These are phyloP conservation scores for Thymus mandschuricus DNA, from an alignment of 257 asterid species.

Conservation along the genomic window DNA sequence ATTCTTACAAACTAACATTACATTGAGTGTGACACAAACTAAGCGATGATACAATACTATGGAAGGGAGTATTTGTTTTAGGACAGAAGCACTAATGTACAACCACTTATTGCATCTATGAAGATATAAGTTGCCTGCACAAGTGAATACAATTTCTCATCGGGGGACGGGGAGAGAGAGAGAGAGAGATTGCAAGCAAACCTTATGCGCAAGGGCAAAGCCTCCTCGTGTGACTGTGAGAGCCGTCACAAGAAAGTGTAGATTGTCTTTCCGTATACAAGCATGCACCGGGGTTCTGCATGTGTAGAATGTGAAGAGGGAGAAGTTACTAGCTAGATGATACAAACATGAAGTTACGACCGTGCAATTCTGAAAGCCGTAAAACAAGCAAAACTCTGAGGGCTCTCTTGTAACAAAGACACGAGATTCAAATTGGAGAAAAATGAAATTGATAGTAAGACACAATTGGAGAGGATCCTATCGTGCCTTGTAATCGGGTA, in stretches of 20 bases:
- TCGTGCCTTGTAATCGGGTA: background rate
- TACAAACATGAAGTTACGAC: background rate
- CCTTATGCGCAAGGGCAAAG: constrained; percentile 78
- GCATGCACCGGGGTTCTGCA: constrained; percentile 79
- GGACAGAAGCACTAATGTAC: background rate
- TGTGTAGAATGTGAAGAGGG: constrained; percentile 23
- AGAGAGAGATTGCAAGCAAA: background rate
- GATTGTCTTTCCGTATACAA: constrained; percentile 58
- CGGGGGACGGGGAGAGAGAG: constrained; percentile 13
- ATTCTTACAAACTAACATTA: background rate
- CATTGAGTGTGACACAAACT: background rate
- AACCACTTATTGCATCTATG: constrained; percentile 9
- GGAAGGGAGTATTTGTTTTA: too few relatives aligned
- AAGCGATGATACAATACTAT: background rate
- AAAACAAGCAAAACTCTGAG: background rate
- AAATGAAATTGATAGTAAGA: too few relatives aligned
- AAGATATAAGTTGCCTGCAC: constrained; percentile 1
- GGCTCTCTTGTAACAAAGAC: too few relatives aligned
- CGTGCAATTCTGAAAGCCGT: background rate
- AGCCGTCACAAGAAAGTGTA: constrained; percentile 80
- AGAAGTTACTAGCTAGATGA: background rate
- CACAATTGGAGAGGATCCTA: too few relatives aligned
- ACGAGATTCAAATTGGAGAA: too few relatives aligned
- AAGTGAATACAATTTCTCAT: too few relatives aligned
- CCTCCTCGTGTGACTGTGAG: constrained; percentile 76